Conservation (phyloP, 164 flowering plant species). For the Dillenia suffruticosa region DNA sequence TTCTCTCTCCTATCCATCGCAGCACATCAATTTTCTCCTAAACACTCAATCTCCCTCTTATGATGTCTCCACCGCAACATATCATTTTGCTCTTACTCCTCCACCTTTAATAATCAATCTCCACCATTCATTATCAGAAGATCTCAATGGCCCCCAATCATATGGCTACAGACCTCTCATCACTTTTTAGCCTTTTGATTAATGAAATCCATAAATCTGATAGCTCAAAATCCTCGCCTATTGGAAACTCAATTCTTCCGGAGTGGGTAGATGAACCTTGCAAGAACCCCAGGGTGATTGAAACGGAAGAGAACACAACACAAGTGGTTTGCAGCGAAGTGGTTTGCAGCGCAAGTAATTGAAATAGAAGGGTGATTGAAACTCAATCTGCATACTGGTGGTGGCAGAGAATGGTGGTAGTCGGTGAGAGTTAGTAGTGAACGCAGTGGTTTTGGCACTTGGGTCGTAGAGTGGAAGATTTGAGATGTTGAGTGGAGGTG, state of each 20-base stretch:
- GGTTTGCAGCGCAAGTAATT: constrained; percentile 17
- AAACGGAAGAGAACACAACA: constrained; percentile 77
- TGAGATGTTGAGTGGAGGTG: constrained; percentile 30
- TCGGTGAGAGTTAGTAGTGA: constrained; percentile 43
- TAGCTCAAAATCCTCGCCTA: not conserved
- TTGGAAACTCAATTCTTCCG: constrained; percentile 23
- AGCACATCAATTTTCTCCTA: too few species aligned
- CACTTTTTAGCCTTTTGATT: constrained; percentile 61
- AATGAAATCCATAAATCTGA: constrained; percentile 18
- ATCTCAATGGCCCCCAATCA: constrained; percentile 59
- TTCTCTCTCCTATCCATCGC: not conserved
- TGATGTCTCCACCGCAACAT: too few species aligned
- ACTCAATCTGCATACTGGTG: constrained; percentile 46
- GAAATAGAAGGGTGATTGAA: constrained; percentile 48
- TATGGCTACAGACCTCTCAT: constrained; percentile 81
- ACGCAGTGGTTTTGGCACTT: constrained; percentile 76
- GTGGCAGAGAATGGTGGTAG: constrained; percentile 20
- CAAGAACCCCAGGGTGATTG: constrained; percentile 41
- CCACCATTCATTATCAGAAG: constrained; percentile 71
- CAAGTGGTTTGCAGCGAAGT: constrained; percentile 54
- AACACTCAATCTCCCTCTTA: not conserved
- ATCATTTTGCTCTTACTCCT: too few species aligned
- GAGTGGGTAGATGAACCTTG: constrained; percentile 77
- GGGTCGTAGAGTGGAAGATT: constrained; percentile 86
- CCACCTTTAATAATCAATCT: constrained; percentile 34